Base-by-base conservation (phyloP, 2,329 filamentous ascomycete species). In the Colletotrichum destructivum region DNA sequence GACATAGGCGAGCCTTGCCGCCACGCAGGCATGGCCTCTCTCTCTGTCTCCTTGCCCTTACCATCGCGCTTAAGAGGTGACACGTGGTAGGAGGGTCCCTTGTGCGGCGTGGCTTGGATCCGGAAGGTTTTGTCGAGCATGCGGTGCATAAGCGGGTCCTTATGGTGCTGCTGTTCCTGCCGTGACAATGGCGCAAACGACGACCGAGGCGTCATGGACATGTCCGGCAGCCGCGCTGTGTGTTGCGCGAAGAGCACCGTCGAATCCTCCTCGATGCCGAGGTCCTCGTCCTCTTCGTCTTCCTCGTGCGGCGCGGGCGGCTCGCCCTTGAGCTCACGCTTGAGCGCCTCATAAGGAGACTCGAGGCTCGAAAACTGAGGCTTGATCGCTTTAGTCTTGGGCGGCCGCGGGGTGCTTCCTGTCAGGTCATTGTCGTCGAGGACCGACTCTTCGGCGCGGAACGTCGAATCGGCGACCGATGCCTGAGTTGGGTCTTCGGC, bases 91-190 rank as follows among this genome's bases (percentile, higher is more conserved):
- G 81, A 75, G 4, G 80, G 78, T 4, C 75, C 77, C 77, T 91
- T 92, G 75, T 96, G 91, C 0, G 96, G 96, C 12, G 96, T 99
- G 7, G 96, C 94, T 81, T 97, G 94, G 31, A 99, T 88, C 42
- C 96, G 94, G 84, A 97, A 99, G 69, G 93, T 98, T 83, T 97
- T 98, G 85, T 98, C 95, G 6, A 97, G 89, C n/a, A 98, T 88
- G 70, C 93, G 93, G 81, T 98, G 96, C 51, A 99, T 88, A 11
- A 98, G 86, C 3, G 94, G 93, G 78, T 98, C 94, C 72, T 90
- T 89, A 77, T 85, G 77, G 26, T 78, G 76, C 62, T 81, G 79
- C 59, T 81, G 78, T 23, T 86, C 78, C 46, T 88, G 85, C 3
- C 89, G 89, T 16, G 85, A 87, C 21, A 61, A n/a, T 40, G 67